Conservation (phyloP, 2,329 filamentous ascomycete genomes). For the Sclerotinia trifoliorum region DNA sequence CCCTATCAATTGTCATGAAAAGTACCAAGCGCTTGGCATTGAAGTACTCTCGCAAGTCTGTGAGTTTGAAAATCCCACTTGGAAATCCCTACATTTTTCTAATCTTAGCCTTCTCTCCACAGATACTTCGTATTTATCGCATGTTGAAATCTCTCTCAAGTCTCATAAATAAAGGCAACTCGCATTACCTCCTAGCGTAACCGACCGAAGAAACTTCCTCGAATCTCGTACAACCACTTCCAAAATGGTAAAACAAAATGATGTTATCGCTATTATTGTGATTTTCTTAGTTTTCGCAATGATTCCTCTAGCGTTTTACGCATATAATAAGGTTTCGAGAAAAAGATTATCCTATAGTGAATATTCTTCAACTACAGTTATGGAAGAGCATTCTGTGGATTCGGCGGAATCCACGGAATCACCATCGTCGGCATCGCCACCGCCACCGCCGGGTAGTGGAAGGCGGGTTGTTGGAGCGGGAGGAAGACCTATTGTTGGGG, state of each 20-base stretch:
- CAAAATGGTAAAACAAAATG: conserved; percentile 4
- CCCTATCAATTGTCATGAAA: neutral
- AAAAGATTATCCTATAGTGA: neutral
- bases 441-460: neutral
- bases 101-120: neutral
- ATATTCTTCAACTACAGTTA: conserved; percentile 4
- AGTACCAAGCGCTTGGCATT: neutral
- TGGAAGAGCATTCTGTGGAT: neutral
- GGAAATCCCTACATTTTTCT: neutral
- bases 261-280: conserved; percentile 12
- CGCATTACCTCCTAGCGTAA: neutral
- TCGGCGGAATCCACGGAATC: neutral
- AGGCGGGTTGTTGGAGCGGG: neutral
- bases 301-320: neutral
- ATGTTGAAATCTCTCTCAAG: neutral
- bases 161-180: neutral
- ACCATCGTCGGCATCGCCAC: neutral
- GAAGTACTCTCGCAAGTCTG: neutral
- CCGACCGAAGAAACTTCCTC: neutral
- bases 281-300: conserved; percentile 10
- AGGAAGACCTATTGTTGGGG: neutral
- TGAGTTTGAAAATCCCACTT: conserved; percentile 8
- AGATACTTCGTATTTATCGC: neutral
- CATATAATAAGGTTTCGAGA: neutral
- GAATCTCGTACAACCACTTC: neutral